Evolutionary conservation across 2,329 filamentous ascomycete species (phyloP).

Genomic region (Lachnellula suecica): DNA sequence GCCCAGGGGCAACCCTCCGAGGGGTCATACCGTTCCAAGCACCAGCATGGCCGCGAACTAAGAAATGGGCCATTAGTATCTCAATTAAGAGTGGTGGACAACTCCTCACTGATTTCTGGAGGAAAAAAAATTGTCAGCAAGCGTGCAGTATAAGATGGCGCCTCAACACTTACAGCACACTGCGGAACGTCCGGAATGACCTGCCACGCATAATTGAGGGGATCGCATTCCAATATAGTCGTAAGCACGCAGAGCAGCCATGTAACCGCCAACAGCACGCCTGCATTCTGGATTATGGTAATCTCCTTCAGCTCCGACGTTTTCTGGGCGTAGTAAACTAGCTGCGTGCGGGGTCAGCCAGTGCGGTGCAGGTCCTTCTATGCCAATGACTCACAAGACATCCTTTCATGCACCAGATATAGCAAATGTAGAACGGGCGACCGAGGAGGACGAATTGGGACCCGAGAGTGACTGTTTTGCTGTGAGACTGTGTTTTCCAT

Average conservation of each 20-base stretch:
- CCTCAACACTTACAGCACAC: constrained; percentile 18
- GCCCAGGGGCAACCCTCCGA: neutral
- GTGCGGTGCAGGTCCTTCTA: neutral
- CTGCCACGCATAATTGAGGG: constrained; percentile 20
- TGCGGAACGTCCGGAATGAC: constrained; percentile 13
- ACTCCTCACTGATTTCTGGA: constrained; percentile 18
- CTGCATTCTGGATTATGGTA: constrained; percentile 9
- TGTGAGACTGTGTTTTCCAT: constrained; percentile 11
- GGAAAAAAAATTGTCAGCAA: constrained; percentile 11
- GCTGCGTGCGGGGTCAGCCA: too few species aligned
- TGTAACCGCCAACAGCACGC: constrained; percentile 11
- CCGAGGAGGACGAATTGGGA: constrained; percentile 19
- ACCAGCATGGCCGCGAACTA: constrained; percentile 7
- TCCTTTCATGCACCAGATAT: constrained; percentile 25
- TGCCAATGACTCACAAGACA: constrained; percentile 20
- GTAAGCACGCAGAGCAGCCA: constrained; percentile 17
- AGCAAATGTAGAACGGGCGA: constrained; percentile 19
- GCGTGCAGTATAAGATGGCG: neutral
- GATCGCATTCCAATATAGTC: constrained; percentile 20
- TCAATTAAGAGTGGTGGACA: neutral
- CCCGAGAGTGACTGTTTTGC: constrained; percentile 15
- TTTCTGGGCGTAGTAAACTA: constrained; percentile 23
- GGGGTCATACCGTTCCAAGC: constrained; percentile 12
- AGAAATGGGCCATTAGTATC: neutral
- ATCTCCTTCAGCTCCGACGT: constrained; percentile 12